Evolutionary conservation across 2,329 filamentous ascomycete genomes (phyloP).

Genomic region (Didymella lethalis): DNA sequence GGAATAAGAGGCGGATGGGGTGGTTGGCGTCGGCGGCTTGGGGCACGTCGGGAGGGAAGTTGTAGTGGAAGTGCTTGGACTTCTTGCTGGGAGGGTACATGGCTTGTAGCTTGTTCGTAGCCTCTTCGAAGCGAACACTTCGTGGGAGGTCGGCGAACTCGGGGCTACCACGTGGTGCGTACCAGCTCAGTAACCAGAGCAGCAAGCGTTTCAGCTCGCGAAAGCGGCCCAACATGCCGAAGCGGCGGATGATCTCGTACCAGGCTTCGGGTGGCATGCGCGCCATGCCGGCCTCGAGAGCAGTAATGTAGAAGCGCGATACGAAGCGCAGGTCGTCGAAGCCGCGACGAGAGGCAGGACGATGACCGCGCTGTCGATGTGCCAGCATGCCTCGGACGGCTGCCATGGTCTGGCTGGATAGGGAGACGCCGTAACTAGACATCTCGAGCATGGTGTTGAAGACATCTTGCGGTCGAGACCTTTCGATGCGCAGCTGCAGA

Average conservation of each 20-base stretch:
- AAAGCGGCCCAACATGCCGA: slow-evolving; percentile 65
- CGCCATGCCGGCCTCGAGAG: slow-evolving; percentile 55
- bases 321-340: slow-evolving; percentile 56
- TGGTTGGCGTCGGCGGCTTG: slow-evolving; percentile 27
- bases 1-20: slow-evolving; percentile 42
- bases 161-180: slow-evolving; percentile 36
- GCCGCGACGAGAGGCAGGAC: slow-evolving; percentile 26
- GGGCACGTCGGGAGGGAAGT: slow-evolving; percentile 21
- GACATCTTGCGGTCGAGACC: slow-evolving; percentile 35
- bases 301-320: slow-evolving; percentile 57
- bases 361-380: slow-evolving; percentile 50
- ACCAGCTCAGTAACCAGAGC: slow-evolving; percentile 59
- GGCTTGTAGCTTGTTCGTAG: slow-evolving; percentile 28
- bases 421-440: slow-evolving; percentile 52
- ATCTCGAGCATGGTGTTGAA: slow-evolving; percentile 59
- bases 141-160: slow-evolving; percentile 34
- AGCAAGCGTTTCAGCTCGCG: slow-evolving; percentile 61
- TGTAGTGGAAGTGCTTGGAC: slow-evolving; percentile 22
- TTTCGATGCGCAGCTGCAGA: slow-evolving; percentile 52
- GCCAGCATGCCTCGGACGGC: slow-evolving; percentile 54
- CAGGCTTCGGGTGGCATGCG: slow-evolving; percentile 57
- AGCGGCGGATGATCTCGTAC: slow-evolving; percentile 66
- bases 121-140: slow-evolving; percentile 34
- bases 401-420: slow-evolving; percentile 55
- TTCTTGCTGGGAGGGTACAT: slow-evolving; percentile 20